Evolutionary conservation across 164 flowering plant species (phyloP).

Genomic region (Dillenia suffruticosa): DNA sequence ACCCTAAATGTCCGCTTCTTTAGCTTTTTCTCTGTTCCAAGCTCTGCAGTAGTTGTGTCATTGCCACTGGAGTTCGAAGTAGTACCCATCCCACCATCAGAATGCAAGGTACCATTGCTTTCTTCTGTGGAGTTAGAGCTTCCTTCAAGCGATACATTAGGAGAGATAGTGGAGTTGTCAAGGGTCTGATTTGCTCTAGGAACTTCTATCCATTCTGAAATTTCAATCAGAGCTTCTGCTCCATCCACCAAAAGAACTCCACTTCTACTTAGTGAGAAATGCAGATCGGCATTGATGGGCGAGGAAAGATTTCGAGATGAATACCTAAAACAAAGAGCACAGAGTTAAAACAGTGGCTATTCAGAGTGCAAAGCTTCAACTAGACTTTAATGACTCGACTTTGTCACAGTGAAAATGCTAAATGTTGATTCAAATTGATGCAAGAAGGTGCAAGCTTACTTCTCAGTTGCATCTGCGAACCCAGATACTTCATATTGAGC

Average conservation of each 20-base stretch:
- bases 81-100: conserved; percentile 29
- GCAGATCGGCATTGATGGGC: conserved; percentile 88
- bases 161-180: conserved; percentile 59
- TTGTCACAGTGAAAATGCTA: no score
- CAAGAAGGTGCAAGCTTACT: conserved; percentile 42
- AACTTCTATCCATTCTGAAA: conserved; percentile 94
- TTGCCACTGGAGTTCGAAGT: conserved; percentile 31
- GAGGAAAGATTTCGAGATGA: conserved; percentile 83
- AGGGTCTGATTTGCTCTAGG: conserved; percentile 70
- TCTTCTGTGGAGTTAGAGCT: conserved; percentile 43
- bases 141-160: conserved; percentile 48
- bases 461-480: conserved; percentile 71
- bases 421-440: conserved; percentile 3
- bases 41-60: conserved; percentile 35
- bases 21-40: conserved; percentile 73
- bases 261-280: conserved; percentile 91
- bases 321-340: no score
- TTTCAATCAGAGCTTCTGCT: conserved; percentile 90
- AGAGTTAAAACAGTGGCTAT: not conserved
- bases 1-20: conserved; percentile 87
- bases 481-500: no score
- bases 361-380: no score
- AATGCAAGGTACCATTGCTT: conserved; percentile 25
- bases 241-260: conserved; percentile 83
- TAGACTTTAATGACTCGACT: no score